A percentile compares a stretch with the other conserved stretches of the same genome.
These are phyloP conservation scores for Aureobasidium sp. DNA, from an alignment of 2,329 filamentous ascomycete species.

Conservation along the genomic window DNA sequence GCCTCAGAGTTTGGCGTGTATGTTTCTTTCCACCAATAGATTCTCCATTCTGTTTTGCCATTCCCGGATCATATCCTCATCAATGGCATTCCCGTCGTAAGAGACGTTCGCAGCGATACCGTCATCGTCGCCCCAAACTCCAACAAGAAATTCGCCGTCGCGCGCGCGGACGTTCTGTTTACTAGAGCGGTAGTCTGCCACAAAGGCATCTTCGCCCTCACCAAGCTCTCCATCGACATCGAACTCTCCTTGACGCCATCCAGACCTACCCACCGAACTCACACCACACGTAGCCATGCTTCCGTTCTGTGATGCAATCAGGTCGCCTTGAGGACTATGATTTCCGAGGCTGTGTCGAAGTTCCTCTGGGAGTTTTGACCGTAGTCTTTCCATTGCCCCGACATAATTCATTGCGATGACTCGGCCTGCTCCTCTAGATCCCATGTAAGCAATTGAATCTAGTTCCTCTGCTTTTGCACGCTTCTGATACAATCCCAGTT, in stretches of 20 bases:
- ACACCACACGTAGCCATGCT: slow-evolving; percentile 37
- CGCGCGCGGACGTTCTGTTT: slow-evolving; percentile 34
- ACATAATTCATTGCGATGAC: slow-evolving; percentile 38
- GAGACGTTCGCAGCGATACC: slow-evolving; percentile 31
- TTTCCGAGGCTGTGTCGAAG: slow-evolving; percentile 16
- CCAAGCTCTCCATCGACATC: slow-evolving; percentile 16
- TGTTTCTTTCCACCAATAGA: background rate
- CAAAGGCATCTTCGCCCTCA: slow-evolving; percentile 27
- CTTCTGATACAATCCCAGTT: slow-evolving; percentile 38
- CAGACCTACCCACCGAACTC: slow-evolving; percentile 32
- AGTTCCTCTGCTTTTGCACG: slow-evolving; percentile 18
- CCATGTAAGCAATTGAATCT: slow-evolving; percentile 21
- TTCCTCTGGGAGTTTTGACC: slow-evolving; percentile 26
- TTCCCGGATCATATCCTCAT: slow-evolving; percentile 19
- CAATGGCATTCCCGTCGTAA: slow-evolving; percentile 28
- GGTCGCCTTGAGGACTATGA: slow-evolving; percentile 30
- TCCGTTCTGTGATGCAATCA: slow-evolving; percentile 23
- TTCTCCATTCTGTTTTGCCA: slow-evolving; percentile 19
- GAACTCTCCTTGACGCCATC: slow-evolving; percentile 23
- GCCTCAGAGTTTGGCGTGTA: background rate
- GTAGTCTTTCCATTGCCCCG: slow-evolving; percentile 29
- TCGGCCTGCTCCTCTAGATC: slow-evolving; percentile 29
- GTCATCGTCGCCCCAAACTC: slow-evolving; percentile 29
- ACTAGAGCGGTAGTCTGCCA: slow-evolving; percentile 30
- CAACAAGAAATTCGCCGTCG: slow-evolving; percentile 38